These are phyloP conservation scores for Mangifera indica DNA, from an alignment of 345 rosid species.

Conservation along the genomic window DNA sequence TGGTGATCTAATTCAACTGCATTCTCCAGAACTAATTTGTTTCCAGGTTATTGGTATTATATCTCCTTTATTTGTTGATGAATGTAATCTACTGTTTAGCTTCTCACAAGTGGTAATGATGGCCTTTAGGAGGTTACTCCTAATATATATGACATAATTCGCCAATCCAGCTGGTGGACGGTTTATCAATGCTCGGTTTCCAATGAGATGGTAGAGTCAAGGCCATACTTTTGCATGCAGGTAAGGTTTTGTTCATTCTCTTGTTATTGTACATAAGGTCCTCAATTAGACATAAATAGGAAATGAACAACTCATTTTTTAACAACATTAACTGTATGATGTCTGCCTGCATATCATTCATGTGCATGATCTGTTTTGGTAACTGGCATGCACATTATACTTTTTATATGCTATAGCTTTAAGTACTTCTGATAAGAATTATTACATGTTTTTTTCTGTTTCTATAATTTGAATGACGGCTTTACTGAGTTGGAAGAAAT, in stretches of 20 bases:
- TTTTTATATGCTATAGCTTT: neutral
- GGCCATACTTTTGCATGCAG: slow-evolving; percentile 81
- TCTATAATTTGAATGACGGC: neutral
- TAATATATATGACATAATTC: slow-evolving; percentile 56
- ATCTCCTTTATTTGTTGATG: neutral
- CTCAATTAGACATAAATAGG: neutral
- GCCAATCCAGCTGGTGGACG: slow-evolving; percentile 85
- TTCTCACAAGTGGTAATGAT: slow-evolving; percentile 2
- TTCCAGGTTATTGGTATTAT: slow-evolving; percentile 62
- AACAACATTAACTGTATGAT: neutral
- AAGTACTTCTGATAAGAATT: neutral
- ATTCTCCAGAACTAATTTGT: slow-evolving; percentile 86
- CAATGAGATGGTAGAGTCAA: slow-evolving; percentile 36
- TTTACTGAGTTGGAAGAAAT: neutral
- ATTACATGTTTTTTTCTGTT: neutral
- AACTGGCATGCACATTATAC: neutral
- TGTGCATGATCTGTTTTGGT: neutral
- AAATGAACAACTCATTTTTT: neutral
- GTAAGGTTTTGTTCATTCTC: slow-evolving; percentile 32
- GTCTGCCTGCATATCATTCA: neutral
- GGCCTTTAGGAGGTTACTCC: slow-evolving; percentile 79
- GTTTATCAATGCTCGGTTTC: slow-evolving; percentile 67
- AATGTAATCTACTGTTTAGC: slow-evolving; percentile 1
- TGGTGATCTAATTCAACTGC: slow-evolving; percentile 68
- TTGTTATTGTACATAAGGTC: neutral